phyloP scores from a whole-genome alignment of 306 rosid genomes.

The Castanea mollissima region DNA sequence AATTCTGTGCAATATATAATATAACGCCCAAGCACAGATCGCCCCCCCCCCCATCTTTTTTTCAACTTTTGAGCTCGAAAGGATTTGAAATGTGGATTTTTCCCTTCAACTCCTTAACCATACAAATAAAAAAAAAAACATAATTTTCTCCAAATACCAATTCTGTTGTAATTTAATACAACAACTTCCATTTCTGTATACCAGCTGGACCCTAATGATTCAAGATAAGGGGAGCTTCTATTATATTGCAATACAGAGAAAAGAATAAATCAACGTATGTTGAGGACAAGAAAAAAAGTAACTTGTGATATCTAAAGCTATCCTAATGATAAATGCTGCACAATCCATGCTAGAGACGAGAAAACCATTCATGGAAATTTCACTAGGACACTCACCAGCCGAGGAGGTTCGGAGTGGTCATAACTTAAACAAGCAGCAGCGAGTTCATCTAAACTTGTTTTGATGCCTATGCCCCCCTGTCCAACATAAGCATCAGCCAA shows the following conservation, averaged over 20 bases:
- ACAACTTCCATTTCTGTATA: too few relatives aligned
- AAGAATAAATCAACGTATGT: not conserved
- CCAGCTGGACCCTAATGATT: not conserved
- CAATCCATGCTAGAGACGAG: not conserved
- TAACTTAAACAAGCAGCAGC: conserved; percentile 75
- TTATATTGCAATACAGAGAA: not conserved
- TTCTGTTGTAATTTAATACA: not conserved
- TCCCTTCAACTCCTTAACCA: not conserved
- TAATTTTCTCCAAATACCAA: not conserved
- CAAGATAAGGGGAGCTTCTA: not conserved
- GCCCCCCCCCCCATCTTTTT: not conserved
- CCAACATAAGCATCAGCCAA: conserved; percentile 18
- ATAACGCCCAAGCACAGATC: too few relatives aligned
- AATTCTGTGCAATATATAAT: too few relatives aligned
- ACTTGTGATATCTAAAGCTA: not conserved
- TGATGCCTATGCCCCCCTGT: conserved; percentile 85
- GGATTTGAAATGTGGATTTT: not conserved
- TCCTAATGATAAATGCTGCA: not conserved
- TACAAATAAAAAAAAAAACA: not conserved
- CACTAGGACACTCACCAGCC: conserved; percentile 53
- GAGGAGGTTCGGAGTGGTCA: conserved; percentile 68
- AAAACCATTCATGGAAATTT: conserved; percentile 7
- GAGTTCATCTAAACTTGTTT: conserved; percentile 68
- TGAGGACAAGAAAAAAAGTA: not conserved
- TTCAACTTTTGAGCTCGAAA: not conserved